Base-by-base conservation (phyloP, 2,329 filamentous ascomycete species). In the Fonsecaea monophora region DNA sequence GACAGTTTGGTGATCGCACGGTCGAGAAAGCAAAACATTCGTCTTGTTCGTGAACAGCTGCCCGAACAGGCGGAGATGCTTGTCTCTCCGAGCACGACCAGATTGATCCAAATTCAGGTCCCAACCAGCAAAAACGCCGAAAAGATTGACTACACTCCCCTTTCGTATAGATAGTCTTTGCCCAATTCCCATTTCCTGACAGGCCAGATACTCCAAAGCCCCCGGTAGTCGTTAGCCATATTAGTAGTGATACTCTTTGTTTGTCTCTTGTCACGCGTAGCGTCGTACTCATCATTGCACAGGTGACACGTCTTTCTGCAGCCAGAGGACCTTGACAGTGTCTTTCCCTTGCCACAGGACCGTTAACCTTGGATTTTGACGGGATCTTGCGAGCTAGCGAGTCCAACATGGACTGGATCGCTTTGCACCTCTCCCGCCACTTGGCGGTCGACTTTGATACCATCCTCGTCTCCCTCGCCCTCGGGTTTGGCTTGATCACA, bases 401-500 rank as follows among this genome's bases (percentile, higher is more conserved):
- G 18, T 9, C 45, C 45, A 50, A 25, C 30, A 55, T n/a, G 53
- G 25, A 55, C 35, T n/a, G 13, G 8, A 34, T 55, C 15, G 25
- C 53, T 55, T 21, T 55, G 8, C 18, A 25, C 53, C 7, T 34
- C 53, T 35, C 25, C 53, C 35, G 34, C 53, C 3, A 6, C 53
- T 21, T 55, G 12, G 30, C 12, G 53, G 13, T 34, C 53, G 53
- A 37, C 30, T 37, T 55, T 55, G 53, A 37, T 21, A 15, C 25
- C 61, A 18, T 61, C 59, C 12, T 61, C 34, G 38, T 64, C 35
- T 15, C 12, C 37, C 34, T 66, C 53, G 32, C 38, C 25, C 15
- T 57, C 60, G 37, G 40, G 53, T 56, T 66, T 50, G 13, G 32
- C 25, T 38, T 42, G 21, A 37, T 57, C 53, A 21, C 59, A 60